Conservation (phyloP, 306 rosid genomes). For the Senna tora region DNA sequence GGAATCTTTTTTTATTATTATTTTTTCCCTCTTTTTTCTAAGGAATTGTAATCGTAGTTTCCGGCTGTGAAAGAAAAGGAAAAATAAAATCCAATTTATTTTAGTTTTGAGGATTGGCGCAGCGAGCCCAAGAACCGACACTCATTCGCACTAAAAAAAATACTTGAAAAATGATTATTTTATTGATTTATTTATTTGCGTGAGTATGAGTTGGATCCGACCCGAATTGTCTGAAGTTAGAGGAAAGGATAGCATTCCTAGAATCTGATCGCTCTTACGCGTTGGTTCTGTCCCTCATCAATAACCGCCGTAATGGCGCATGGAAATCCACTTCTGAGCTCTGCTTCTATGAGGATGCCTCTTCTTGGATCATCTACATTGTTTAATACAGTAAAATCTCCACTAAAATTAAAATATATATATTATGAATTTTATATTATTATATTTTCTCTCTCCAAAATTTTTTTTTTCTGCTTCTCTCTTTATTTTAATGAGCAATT, state of each 20-base stretch:
- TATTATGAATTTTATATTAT: too few relatives aligned
- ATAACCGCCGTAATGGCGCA: background rate
- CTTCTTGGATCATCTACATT: too few relatives aligned
- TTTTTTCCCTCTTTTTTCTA: too few relatives aligned
- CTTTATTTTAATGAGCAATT: too few relatives aligned
- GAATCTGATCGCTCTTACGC: background rate
- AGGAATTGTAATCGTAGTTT: too few relatives aligned
- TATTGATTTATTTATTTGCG: too few relatives aligned
- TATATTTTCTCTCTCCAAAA: too few relatives aligned
- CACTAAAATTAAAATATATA: too few relatives aligned
- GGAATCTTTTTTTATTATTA: background rate
- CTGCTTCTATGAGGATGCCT: background rate
- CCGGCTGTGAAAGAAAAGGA: too few relatives aligned
- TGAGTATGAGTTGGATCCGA: background rate
- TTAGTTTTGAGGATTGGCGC: conserved; percentile 3
- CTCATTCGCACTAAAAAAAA: conserved; percentile 21
- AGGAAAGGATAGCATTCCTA: background rate
- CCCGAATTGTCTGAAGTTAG: background rate
- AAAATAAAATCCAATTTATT: too few relatives aligned
- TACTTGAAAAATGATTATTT: background rate
- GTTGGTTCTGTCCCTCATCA: background rate
- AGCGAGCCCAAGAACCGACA: conserved; percentile 66
- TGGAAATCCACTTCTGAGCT: background rate
- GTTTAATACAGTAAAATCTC: too few relatives aligned
- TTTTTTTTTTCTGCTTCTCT: too few relatives aligned